Evolutionary conservation across 495 filamentous ascomycete species (phyloP).

Genomic region (Penicillium flavigenum): DNA sequence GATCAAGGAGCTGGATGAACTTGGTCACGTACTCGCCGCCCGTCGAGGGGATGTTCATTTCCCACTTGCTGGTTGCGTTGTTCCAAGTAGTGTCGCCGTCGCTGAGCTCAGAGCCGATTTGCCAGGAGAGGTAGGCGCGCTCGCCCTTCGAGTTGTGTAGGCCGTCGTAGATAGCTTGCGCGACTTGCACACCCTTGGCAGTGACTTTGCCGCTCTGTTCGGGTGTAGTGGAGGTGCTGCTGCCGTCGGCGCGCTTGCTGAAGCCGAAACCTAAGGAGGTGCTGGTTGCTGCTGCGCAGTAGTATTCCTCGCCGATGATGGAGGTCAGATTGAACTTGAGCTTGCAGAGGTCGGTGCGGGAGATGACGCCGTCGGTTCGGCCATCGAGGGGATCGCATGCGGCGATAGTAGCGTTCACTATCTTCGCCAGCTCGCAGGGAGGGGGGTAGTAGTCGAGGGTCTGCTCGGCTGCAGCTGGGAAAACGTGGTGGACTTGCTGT

Average conservation of each 20-base stretch:
- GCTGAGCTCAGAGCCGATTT: slow-evolving; percentile 30
- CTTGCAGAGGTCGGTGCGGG: slow-evolving; percentile 52
- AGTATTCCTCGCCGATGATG: slow-evolving; percentile 49
- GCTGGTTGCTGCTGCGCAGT: slow-evolving; percentile 43
- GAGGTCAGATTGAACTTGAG: slow-evolving; percentile 45
- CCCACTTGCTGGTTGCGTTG: slow-evolving; percentile 22
- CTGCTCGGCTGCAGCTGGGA: slow-evolving; percentile 43
- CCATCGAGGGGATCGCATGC: slow-evolving; percentile 56
- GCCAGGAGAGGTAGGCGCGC: slow-evolving; percentile 37
- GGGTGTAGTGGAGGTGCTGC: slow-evolving; percentile 31
- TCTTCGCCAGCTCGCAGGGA: slow-evolving; percentile 51
- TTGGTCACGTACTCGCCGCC: slow-evolving; percentile 31
- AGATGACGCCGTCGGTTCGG: slow-evolving; percentile 51
- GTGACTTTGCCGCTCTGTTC: slow-evolving; percentile 34
- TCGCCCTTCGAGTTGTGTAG: slow-evolving; percentile 33
- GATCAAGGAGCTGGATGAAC: slow-evolving; percentile 28
- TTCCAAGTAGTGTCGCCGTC: slow-evolving; percentile 30
- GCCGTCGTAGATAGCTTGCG: slow-evolving; percentile 35
- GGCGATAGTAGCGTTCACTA: slow-evolving; percentile 50
- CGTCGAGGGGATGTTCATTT: slow-evolving; percentile 22
- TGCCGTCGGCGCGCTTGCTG: slow-evolving; percentile 36
- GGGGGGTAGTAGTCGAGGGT: slow-evolving; percentile 51
- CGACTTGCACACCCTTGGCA: slow-evolving; percentile 30
- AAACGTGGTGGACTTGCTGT: slow-evolving; percentile 53
- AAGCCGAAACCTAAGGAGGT: slow-evolving; percentile 39